Evolutionary conservation across 495 filamentous ascomycete species (phyloP).

Genomic region (Cercophora newfieldiana): DNA sequence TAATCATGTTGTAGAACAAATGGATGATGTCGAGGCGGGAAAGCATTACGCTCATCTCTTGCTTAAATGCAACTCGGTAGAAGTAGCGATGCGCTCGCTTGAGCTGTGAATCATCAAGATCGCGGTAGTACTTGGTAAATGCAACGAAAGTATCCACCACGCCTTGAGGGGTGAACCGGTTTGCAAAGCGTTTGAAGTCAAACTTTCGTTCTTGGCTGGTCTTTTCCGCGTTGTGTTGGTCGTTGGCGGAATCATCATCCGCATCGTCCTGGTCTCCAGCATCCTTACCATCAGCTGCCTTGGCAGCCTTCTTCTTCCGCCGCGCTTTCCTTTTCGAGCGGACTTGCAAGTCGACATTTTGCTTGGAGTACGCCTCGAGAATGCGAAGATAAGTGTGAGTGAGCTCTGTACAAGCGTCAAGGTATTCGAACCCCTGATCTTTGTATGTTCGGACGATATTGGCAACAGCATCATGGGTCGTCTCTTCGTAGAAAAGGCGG

Average conservation of each 20-base stretch:
- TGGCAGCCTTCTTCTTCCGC: slow-evolving; percentile 65
- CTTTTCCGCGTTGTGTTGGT: slow-evolving; percentile 69
- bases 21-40: slow-evolving; percentile 89
- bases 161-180: slow-evolving; percentile 77
- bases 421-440: slow-evolving; percentile 89
- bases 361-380: slow-evolving; percentile 89
- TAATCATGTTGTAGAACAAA: slow-evolving; percentile 87
- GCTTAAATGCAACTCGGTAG: slow-evolving; percentile 92
- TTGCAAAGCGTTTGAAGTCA: slow-evolving; percentile 81
- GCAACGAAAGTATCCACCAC: slow-evolving; percentile 87
- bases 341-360: slow-evolving; percentile 90
- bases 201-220: slow-evolving; percentile 84
- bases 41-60: slow-evolving; percentile 82
- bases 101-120: slow-evolving; percentile 76
- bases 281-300: slow-evolving; percentile 28
- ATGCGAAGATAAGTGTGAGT: slow-evolving; percentile 88
- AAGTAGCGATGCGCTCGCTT: slow-evolving; percentile 96
- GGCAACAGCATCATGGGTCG: slow-evolving; percentile 83
- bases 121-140: slow-evolving; percentile 77
- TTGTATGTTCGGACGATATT: slow-evolving; percentile 80
- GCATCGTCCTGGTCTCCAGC: slow-evolving; percentile 45
- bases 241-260: slow-evolving; percentile 68
- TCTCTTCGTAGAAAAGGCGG: slow-evolving; percentile 96
- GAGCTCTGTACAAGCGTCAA: slow-evolving; percentile 91
- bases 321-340: slow-evolving; percentile 70